Conservation (phyloP, 805 yeast species). For the Starmerella sp. region DNA sequence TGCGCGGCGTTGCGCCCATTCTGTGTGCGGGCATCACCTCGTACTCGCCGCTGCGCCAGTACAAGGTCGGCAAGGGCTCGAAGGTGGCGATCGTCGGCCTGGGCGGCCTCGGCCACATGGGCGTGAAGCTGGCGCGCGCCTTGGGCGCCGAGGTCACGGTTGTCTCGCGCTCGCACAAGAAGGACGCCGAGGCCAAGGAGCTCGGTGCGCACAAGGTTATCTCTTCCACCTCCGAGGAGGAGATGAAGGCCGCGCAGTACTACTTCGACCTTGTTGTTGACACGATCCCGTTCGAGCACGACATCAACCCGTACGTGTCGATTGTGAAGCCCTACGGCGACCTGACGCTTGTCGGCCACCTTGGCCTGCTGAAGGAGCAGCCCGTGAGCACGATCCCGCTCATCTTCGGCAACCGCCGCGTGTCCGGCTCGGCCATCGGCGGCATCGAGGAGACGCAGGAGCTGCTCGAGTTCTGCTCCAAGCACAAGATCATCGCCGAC, state of each 20-base stretch:
- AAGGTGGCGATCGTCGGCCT: conserved; percentile 51
- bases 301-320: conserved; percentile 38
- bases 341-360: conserved; percentile 57
- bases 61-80: conserved; percentile 39
- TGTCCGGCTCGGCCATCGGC: conserved; percentile 45
- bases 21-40: conserved; percentile 70
- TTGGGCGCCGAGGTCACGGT: conserved; percentile 52
- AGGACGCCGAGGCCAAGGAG: conserved; percentile 43
- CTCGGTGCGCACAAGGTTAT: conserved; percentile 48
- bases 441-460: conserved; percentile 53
- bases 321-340: conserved; percentile 47
- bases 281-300: conserved; percentile 40
- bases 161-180: conserved; percentile 40
- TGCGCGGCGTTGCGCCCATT: conserved; percentile 53
- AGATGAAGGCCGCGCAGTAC: conserved; percentile 26
- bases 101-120: conserved; percentile 60
- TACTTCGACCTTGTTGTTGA: conserved; percentile 45
- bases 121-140: conserved; percentile 46
- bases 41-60: conserved; percentile 48
- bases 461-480: conserved; percentile 52
- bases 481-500: conserved; percentile 50
- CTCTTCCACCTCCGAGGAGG: conserved; percentile 37
- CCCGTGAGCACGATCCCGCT: conserved; percentile 37
- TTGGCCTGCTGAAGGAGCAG: conserved; percentile 32
- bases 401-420: conserved; percentile 34